Percentiles rank a stretch among this genome's conserved stretches.
Evolutionary conservation across 2,329 filamentous ascomycete genomes (phyloP).

Genomic region (Aspergillus pseudoterreus): DNA sequence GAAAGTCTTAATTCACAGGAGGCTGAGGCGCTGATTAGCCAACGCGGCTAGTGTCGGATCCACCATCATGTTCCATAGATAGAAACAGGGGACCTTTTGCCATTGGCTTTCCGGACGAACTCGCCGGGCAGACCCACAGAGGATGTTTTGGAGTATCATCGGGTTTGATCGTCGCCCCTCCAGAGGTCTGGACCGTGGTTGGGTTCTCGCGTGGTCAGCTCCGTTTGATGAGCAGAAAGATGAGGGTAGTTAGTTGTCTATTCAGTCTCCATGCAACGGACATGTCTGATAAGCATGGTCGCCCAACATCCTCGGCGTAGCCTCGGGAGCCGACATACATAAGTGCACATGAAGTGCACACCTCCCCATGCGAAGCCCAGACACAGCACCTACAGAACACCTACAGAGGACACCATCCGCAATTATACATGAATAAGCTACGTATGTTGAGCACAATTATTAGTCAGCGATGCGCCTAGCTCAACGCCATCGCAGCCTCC

Average conservation of each 20-base stretch:
- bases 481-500: background rate
- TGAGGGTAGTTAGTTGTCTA: background rate
- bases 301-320: background rate
- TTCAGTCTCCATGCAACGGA: background rate
- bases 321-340: background rate
- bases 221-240: background rate
- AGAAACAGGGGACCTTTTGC: slow-evolving; percentile 7
- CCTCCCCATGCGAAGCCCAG: no score
- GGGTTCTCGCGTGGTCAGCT: background rate
- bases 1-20: background rate
- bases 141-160: slow-evolving; percentile 9
- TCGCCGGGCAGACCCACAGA: slow-evolving; percentile 4
- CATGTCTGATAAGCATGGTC: background rate
- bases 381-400: background rate
- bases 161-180: slow-evolving; percentile 6
- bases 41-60: slow-evolving; percentile 1
- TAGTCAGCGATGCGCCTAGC: background rate
- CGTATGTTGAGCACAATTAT: background rate
- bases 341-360: background rate
- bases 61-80: slow-evolving; percentile 12
- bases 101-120: slow-evolving; percentile 1
- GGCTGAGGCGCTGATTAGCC: background rate
- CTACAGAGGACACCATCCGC: no score
- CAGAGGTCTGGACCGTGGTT: slow-evolving; percentile 9
- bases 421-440: background rate